Conservation (phyloP, 202 grass and related monocot genomes). For the Saccharum hybrid region DNA sequence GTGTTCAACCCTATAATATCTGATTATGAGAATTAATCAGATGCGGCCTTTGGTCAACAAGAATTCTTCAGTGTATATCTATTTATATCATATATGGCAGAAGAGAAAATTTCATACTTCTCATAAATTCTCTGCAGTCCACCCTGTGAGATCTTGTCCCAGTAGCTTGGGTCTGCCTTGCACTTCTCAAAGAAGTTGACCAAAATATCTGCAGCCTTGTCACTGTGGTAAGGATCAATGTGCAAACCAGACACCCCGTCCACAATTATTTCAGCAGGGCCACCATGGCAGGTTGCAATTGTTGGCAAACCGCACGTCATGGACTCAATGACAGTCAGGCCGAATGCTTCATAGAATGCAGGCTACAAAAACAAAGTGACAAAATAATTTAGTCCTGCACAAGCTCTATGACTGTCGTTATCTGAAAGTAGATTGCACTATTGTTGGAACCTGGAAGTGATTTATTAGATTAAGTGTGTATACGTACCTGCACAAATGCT, state of each 20-base stretch:
- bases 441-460: background rate
- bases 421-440: background rate
- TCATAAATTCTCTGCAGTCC: slow-evolving; percentile 85
- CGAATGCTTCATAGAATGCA: slow-evolving; percentile 91
- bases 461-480: background rate
- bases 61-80: background rate
- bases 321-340: slow-evolving; percentile 80
- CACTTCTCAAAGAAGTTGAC: slow-evolving; percentile 86
- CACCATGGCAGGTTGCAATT: slow-evolving; percentile 87
- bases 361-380: slow-evolving; percentile 49
- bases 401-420: background rate
- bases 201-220: slow-evolving; percentile 78
- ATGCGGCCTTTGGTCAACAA: background rate
- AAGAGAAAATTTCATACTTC: slow-evolving; percentile 49
- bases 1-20: background rate
- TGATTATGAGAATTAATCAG: background rate
- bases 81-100: slow-evolving; percentile 9
- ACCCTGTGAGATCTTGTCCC: slow-evolving; percentile 81
- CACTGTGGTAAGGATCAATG: slow-evolving; percentile 91
- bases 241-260: slow-evolving; percentile 86
- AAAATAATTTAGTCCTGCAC: slow-evolving; percentile 5
- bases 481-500: slow-evolving; percentile 80
- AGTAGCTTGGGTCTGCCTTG: slow-evolving; percentile 64
- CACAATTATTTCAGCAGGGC: slow-evolving; percentile 90
- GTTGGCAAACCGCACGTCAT: slow-evolving; percentile 95